A percentile compares a stretch with the other conserved stretches of the same genome.
These are phyloP conservation scores for Chalaropsis ovoidea DNA, from an alignment of 2,329 filamentous ascomycete genomes.

Conservation along the genomic window DNA sequence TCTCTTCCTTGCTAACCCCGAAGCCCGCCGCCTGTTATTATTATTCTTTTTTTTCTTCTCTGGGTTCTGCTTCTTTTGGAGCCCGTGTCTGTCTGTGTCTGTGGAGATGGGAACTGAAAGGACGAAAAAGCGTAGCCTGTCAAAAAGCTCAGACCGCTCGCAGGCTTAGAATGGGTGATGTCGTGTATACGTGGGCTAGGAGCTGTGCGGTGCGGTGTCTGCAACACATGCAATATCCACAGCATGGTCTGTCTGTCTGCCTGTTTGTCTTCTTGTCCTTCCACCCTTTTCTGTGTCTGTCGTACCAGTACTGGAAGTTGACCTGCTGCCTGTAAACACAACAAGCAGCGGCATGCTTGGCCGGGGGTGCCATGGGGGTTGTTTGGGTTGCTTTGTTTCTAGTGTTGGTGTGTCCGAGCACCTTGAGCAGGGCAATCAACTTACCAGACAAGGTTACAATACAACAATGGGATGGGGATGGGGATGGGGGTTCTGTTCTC, in stretches of 20 bases:
- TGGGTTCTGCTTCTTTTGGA: neutral
- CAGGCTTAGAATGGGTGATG: neutral
- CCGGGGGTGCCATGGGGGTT: neutral
- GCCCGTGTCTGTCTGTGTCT: neutral
- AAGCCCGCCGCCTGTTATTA: too few relatives aligned
- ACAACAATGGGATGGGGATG: neutral
- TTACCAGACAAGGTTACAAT: neutral
- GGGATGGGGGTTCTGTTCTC: neutral
- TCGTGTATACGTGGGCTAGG: neutral
- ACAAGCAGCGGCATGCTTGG: neutral
- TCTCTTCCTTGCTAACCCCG: too few relatives aligned
- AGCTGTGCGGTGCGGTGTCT: neutral
- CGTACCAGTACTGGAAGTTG: neutral
- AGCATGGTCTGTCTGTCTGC: neutral
- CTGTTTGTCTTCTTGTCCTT: neutral
- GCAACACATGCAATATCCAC: neutral
- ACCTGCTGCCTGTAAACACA: neutral
- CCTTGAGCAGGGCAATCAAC: neutral
- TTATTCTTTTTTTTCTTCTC: neutral
- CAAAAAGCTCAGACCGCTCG: neutral
- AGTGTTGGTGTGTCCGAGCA: neutral
- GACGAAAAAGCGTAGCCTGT: neutral
- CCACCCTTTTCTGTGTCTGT: neutral
- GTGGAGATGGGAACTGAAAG: neutral
- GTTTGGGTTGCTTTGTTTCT: slow-evolving; percentile 1